These are phyloP conservation scores for Parastagonospora nodorum DNA, from an alignment of 2,329 filamentous ascomycete genomes.

Conservation along the genomic window DNA sequence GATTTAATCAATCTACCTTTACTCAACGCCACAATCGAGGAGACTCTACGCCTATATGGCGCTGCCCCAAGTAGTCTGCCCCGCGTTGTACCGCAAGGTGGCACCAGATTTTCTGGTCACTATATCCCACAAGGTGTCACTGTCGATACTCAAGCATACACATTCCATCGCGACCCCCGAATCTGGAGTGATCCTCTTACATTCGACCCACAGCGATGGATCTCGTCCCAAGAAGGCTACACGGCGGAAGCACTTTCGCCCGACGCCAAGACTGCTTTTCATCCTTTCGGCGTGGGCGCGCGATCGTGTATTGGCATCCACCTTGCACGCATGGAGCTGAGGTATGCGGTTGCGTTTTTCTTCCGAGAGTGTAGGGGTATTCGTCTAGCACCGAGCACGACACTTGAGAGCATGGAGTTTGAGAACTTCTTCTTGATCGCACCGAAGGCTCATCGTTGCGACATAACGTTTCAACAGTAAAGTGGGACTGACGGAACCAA, in stretches of 20 bases:
- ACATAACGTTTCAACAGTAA: constrained; percentile 35
- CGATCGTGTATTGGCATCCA: constrained; percentile 73
- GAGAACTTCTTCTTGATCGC: constrained; percentile 53
- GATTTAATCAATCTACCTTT: constrained; percentile 41
- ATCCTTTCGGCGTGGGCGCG: constrained; percentile 71
- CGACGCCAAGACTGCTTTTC: constrained; percentile 60
- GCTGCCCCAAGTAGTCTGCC: constrained; percentile 44
- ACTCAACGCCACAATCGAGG: constrained; percentile 47
- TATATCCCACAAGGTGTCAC: constrained; percentile 46
- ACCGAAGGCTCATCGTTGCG: constrained; percentile 50
- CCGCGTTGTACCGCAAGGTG: constrained; percentile 45
- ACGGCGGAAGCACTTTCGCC: constrained; percentile 30
- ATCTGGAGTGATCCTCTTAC: constrained; percentile 38
- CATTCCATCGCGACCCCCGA: constrained; percentile 44
- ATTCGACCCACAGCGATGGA: constrained; percentile 43
- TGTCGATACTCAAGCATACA: constrained; percentile 48
- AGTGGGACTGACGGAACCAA: background rate
- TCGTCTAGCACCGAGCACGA: constrained; percentile 29
- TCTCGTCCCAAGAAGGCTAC: constrained; percentile 23
- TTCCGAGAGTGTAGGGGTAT: constrained; percentile 53
- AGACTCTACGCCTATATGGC: constrained; percentile 46
- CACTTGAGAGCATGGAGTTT: constrained; percentile 50
- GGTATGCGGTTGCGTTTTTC: constrained; percentile 58
- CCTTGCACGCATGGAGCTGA: constrained; percentile 65
- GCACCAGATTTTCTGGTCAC: constrained; percentile 39